A percentile compares a stretch with the other conserved stretches of the same genome.
phyloP scores from a whole-genome alignment of 2,329 filamentous ascomycete genomes.

The Claviceps purpurea region DNA sequence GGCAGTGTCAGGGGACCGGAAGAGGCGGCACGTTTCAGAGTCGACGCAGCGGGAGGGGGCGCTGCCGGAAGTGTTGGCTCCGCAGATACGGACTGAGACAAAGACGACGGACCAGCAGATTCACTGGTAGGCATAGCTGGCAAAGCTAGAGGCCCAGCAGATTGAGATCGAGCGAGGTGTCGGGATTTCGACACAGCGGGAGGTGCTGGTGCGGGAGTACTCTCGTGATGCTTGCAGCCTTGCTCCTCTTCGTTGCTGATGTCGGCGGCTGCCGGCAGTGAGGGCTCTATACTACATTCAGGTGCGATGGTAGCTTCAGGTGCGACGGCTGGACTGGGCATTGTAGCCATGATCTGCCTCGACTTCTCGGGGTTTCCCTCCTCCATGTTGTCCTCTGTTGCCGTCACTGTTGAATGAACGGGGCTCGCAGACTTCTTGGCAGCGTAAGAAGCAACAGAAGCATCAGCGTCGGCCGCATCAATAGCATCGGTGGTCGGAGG shows the following conservation, averaged over 20 bases:
- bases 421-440: constrained; percentile 20
- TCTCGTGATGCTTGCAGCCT: neutral
- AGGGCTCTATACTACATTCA: neutral
- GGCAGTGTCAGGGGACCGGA: constrained; percentile 19
- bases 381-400: neutral
- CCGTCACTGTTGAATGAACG: neutral
- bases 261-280: neutral
- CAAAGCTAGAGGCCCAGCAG: constrained; percentile 22
- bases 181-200: constrained; percentile 9
- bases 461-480: no score
- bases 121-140: constrained; percentile 35
- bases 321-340: constrained; percentile 5
- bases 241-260: neutral
- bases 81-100: constrained; percentile 17
- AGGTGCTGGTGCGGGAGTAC: neutral
- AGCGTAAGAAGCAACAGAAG: no score
- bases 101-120: constrained; percentile 29
- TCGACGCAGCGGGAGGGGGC: constrained; percentile 21
- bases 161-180: constrained; percentile 22
- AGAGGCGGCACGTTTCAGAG: constrained; percentile 25
- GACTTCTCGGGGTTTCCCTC: neutral
- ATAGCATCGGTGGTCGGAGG: constrained; percentile 25
- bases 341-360: neutral
- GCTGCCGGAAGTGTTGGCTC: constrained; percentile 8
- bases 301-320: neutral